These are phyloP conservation scores for Straminergon stramineum DNA, from an alignment of 225 moss, liverwort and hornwort species.

Conservation along the genomic window DNA sequence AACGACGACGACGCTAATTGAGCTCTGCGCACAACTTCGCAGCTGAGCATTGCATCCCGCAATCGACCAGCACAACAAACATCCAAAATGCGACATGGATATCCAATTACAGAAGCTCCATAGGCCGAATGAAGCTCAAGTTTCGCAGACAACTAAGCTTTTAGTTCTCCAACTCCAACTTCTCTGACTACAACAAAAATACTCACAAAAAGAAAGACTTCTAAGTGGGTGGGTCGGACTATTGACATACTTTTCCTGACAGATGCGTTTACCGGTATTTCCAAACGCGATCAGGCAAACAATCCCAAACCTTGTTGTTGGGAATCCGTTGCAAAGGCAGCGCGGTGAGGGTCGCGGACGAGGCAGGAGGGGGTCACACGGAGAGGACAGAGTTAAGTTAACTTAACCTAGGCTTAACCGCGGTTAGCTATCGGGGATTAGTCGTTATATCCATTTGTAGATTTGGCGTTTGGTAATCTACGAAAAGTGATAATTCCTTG, in stretches of 20 bases:
- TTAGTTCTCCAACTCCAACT: background rate
- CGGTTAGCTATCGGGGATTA: background rate
- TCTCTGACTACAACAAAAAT: background rate
- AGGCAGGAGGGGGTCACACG: background rate
- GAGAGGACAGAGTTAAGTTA: constrained; percentile 18
- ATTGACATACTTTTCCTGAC: background rate
- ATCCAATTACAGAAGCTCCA: background rate
- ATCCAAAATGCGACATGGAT: background rate
- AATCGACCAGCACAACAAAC: background rate
- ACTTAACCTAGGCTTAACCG: background rate
- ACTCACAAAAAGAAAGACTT: background rate
- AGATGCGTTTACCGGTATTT: background rate
- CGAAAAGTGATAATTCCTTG: rapidly evolving
- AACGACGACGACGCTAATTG: background rate
- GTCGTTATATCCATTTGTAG: background rate
- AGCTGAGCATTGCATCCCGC: background rate
- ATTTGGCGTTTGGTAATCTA: background rate
- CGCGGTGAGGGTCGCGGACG: background rate
- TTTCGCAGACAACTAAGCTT: background rate
- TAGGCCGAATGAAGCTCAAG: background rate
- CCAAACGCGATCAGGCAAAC: background rate
- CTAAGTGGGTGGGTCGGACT: background rate
- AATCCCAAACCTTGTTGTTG: background rate
- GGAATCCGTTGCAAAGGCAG: constrained; percentile 15
- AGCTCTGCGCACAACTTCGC: background rate